These are phyloP conservation scores for Diaporthe amygdali DNA, from an alignment of 2,329 filamentous ascomycete genomes.

Conservation along the genomic window DNA sequence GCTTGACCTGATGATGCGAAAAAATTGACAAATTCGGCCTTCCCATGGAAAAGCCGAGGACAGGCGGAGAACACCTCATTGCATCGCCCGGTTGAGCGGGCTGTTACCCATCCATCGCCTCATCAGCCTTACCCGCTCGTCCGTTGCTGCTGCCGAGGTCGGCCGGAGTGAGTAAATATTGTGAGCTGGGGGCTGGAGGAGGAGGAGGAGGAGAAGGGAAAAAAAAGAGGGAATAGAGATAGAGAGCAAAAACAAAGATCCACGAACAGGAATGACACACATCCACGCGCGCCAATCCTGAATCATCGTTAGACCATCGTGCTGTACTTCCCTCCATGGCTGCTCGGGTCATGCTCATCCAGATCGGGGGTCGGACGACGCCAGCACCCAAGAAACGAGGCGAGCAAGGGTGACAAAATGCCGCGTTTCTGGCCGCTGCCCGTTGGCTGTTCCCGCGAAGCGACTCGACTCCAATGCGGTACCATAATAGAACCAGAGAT, in stretches of 20 bases:
- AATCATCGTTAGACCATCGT: background rate
- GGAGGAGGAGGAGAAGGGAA: background rate
- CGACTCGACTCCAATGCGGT: background rate
- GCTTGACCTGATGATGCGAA: slow-evolving; percentile 14
- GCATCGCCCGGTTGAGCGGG: slow-evolving; percentile 15
- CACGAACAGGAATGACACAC: slow-evolving; percentile 15
- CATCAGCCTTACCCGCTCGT: slow-evolving; percentile 24
- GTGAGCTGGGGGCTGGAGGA: background rate
- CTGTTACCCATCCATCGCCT: background rate
- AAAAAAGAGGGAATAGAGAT: background rate
- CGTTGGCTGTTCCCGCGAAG: background rate
- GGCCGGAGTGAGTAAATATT: slow-evolving; percentile 10
- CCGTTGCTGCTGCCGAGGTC: slow-evolving; percentile 26
- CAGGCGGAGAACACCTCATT: background rate
- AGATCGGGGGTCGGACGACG: background rate
- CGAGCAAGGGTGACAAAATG: slow-evolving; percentile 12
- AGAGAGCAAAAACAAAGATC: background rate
- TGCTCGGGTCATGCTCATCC: background rate
- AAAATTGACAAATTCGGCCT: slow-evolving; percentile 12
- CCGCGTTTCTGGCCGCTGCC: slow-evolving; percentile 2
- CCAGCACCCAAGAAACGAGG: background rate
- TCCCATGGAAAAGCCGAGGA: slow-evolving; percentile 12
- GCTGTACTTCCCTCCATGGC: background rate
- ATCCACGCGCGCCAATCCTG: slow-evolving; percentile 2
- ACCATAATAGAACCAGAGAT: background rate